Evolutionary conservation across 495 filamentous ascomycete species (phyloP).

Genomic region (Umbilicaria muhlenbergii): DNA sequence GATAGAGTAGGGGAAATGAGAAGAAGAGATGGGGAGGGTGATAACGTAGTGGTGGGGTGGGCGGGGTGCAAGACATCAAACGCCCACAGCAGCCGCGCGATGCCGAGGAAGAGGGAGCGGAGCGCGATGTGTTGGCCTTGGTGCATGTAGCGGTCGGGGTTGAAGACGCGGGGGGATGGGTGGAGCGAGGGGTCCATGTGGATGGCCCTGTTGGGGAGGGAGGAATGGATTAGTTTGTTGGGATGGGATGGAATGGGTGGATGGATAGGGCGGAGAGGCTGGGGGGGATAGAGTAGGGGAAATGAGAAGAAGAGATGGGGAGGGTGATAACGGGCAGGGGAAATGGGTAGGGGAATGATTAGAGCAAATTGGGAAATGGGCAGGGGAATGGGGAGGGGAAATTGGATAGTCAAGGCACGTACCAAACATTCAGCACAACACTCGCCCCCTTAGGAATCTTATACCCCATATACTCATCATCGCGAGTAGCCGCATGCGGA

Average conservation of each 20-base stretch:
- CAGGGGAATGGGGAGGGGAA: neutral
- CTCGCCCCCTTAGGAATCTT: slow-evolving; percentile 30
- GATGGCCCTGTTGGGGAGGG: slow-evolving; percentile 22
- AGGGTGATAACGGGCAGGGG: too few relatives aligned
- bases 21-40: too few relatives aligned
- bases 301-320: too few relatives aligned
- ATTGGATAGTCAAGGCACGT: neutral
- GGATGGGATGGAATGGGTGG: too few relatives aligned
- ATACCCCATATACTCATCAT: slow-evolving; percentile 29
- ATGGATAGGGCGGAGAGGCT: too few relatives aligned
- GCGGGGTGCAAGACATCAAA: too few relatives aligned
- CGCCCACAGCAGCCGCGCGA: slow-evolving; percentile 39
- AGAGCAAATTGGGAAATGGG: too few relatives aligned
- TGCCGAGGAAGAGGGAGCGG: slow-evolving; percentile 32
- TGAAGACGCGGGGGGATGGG: slow-evolving; percentile 33
- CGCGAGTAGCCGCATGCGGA: slow-evolving; percentile 36
- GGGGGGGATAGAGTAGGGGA: neutral
- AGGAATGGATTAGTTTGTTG: too few relatives aligned
- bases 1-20: too few relatives aligned
- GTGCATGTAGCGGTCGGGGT: slow-evolving; percentile 27
- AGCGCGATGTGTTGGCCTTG: slow-evolving; percentile 24
- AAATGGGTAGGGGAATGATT: too few relatives aligned
- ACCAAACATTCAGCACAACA: slow-evolving; percentile 27
- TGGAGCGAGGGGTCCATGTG: slow-evolving; percentile 31
- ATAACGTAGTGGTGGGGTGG: too few relatives aligned